Conservation (phyloP, 129 eudicot genomes). For the Gnaphalium uliginosum region DNA sequence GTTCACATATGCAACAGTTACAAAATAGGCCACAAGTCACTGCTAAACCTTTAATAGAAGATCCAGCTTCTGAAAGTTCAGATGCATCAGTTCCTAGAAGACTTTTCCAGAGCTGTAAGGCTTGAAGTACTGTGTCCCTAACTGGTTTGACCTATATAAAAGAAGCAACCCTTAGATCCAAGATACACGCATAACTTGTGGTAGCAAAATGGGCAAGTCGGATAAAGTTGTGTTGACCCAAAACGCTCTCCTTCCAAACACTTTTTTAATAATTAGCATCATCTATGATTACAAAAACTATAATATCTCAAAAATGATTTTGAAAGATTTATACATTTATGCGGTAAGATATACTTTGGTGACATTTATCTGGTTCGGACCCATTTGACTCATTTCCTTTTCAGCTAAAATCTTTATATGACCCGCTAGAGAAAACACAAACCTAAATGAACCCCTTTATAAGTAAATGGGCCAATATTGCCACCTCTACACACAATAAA, state of each 20-base stretch:
- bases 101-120: conserved; percentile 83
- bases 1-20: neutral
- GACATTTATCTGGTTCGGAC: neutral
- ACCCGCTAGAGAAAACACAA: neutral
- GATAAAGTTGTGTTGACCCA: neutral
- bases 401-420: neutral
- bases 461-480: neutral
- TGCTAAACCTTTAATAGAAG: conserved; percentile 72
- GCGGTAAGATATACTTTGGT: neutral
- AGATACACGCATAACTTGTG: conserved; percentile 6
- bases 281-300: neutral
- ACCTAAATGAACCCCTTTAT: neutral
- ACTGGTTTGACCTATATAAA: conserved; percentile 88
- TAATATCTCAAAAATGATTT: neutral
- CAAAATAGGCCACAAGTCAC: conserved; percentile 16
- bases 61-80: conserved; percentile 79
- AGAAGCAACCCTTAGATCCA: conserved; percentile 19
- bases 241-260: neutral
- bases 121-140: conserved; percentile 81
- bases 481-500: neutral
- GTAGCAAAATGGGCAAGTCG: neutral
- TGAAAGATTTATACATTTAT: neutral
- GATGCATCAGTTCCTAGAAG: conserved; percentile 58
- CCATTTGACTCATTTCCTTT: neutral
- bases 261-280: neutral